Base-by-base conservation (phyloP, 345 rosid genomes). In the Citrus reticulata region DNA sequence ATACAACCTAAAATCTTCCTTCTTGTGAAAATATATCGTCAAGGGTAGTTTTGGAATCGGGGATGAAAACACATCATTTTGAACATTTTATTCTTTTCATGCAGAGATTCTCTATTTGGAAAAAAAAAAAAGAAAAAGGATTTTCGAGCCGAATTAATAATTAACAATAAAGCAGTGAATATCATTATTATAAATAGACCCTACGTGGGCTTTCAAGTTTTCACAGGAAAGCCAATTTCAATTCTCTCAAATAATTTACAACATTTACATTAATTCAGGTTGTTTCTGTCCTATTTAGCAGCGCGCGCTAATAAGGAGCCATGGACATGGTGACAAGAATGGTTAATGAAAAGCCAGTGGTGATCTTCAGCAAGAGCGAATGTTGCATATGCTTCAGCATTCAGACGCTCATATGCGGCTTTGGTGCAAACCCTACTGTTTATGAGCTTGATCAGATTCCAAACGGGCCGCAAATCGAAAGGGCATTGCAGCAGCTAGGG, bases 351-450 rank as follows among this genome's bases (percentile, higher is more conserved):
- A 89, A 83, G 83, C 90, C 99, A 6, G 92, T 89, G 85, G 98
- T 95, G 87, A 83, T 95, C n/a, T 95, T 93, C 82, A 93, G 93
- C 92, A 88, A 78, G 89, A 92, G 89, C 85, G 76, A 84, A n/a
- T 92, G 97, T 60, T 86, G 89, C 88, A 93, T 91, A 91, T 85
- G 96, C 85, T 93, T 89, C 76, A 79, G 95, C 6, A 88, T 91
- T 68, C 87, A 86, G 85, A 64, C 90, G 24, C 90, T 95, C 6
- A 86, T 95, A 69, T 69, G 83, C 17, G 87, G 97, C 54, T 92
- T 85, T 20, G 99, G 99, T 5, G 97, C 94, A 0, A 91, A 93
- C 72, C 88, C 88, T 14, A 92, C 88, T 0, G 89, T 91, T 7
- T 92, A 89, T 76, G 98, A 95, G 87, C 85, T 92, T 0, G 98